Evolutionary conservation across 2,329 filamentous ascomycete genomes (phyloP).

Genomic region (Alternaria triticina): DNA sequence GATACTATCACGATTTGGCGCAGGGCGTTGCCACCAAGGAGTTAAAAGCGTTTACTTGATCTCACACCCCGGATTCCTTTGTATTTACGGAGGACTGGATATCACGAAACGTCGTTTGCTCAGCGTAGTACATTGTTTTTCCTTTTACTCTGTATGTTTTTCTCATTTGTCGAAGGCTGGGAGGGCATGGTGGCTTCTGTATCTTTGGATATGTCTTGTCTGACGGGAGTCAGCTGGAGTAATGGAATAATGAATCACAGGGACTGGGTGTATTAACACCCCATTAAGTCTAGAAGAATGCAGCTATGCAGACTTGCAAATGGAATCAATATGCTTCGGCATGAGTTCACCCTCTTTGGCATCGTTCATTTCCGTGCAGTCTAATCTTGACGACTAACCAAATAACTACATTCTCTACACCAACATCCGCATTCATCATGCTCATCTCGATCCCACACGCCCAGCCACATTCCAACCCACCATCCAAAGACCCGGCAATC

Average conservation of each 20-base stretch:
- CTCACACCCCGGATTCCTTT: not conserved
- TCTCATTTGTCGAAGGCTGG: not conserved
- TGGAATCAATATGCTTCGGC: not conserved
- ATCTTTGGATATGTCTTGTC: not conserved
- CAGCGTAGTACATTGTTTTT: not conserved
- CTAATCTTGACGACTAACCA: not conserved
- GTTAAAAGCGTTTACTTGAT: slow-evolving; percentile 10
- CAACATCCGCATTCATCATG: not conserved
- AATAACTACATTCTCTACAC: not conserved
- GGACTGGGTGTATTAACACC: not conserved
- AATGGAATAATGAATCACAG: slow-evolving; percentile 2
- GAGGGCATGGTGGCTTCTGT: not conserved
- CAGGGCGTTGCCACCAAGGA: slow-evolving; percentile 4
- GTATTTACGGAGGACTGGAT: not conserved
- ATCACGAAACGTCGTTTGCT: slow-evolving; percentile 2
- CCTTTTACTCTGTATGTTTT: not conserved
- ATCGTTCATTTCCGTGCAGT: not conserved
- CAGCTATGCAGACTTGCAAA: not conserved
- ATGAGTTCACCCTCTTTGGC: not conserved
- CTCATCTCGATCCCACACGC: not conserved
- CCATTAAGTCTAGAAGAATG: not conserved
- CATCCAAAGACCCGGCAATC: not conserved
- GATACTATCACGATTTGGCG: slow-evolving; percentile 5
- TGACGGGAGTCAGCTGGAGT: not conserved
- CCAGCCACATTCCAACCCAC: not conserved